Evolutionary conservation across 495 filamentous ascomycete species (phyloP), one percentile per base, ranked within the genome.

Genomic region (Lasiosphaeria hispida): DNA sequence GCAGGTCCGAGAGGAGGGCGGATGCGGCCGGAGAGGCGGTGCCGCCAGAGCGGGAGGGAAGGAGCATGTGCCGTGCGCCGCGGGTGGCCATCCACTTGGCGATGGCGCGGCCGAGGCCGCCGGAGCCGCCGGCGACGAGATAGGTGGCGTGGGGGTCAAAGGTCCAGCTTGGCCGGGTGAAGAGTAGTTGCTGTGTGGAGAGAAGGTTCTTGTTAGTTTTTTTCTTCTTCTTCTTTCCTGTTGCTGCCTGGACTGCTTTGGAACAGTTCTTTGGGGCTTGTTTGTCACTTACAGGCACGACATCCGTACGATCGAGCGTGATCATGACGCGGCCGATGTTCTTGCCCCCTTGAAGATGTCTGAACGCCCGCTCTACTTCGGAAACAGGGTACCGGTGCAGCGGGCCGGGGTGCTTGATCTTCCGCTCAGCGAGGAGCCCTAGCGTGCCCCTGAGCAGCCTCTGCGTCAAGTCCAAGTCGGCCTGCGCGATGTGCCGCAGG

Each of bases 41-140:
- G 23, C 23, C 56, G 9, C 79, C 83, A 2, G 75, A 79, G 35
- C 83, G 72, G n/a, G 79, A 80, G 10, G 83, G 65, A 8, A 84
- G 69, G 2, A 81, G 70, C 4, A 88, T 47, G 58, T 82, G 62
- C 13, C 64, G 69, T 1, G 82, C 85, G 1, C 83, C 83, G 30
- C 72, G 67, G 4, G 69, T 62, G 10, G 70, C 73, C 69, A 87
- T 72, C 79, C 76, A 83, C 10, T 60, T 70, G 10, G 76, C 67
- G 23, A 87, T 72, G 15, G 76, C 71, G 11, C 77, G 74, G 15
- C 84, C 84, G 5, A 88, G 69, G 3, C 82, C 84, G 4, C 84
- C 81, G 4, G 83, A 72, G 37, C 83, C 80, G n/a, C 84, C 81
- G 11, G 75, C 73, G 10, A 87, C 59, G 10, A 87, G 57, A 49